phyloP scores from a whole-genome alignment of 257 asterid genomes.

The Cynanchum wilfordii region DNA sequence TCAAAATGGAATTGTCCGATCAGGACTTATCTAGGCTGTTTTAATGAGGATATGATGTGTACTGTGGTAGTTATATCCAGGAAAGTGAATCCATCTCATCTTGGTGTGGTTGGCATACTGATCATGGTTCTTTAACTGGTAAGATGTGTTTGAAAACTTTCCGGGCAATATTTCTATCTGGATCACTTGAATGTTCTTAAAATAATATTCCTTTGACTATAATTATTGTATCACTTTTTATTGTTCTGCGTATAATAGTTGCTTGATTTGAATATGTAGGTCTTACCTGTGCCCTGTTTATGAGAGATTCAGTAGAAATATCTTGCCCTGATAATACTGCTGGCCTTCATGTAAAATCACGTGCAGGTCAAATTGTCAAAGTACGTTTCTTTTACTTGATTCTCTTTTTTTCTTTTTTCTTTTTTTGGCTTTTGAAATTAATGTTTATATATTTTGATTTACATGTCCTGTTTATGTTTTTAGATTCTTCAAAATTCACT shows the following conservation, averaged over 20 bases:
- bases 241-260: constrained; percentile 18
- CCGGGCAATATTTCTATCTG: neutral
- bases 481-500: neutral
- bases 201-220: neutral
- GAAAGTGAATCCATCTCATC: constrained; percentile 58
- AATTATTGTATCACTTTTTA: constrained; percentile 1
- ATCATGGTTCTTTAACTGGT: constrained; percentile 94
- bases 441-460: neutral
- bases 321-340: constrained; percentile 73
- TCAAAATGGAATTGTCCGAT: neutral
- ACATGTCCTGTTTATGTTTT: neutral
- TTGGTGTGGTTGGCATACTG: constrained; percentile 99
- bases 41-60: constrained; percentile 13
- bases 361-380: constrained; percentile 77
- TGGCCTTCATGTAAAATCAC: constrained; percentile 83
- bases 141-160: constrained; percentile 18
- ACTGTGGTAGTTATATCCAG: constrained; percentile 34
- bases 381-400: constrained; percentile 49
- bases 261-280: constrained; percentile 45
- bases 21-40: neutral
- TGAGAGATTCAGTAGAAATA: constrained; percentile 52
- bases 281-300: constrained; percentile 77
- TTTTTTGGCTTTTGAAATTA: neutral
- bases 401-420: neutral
- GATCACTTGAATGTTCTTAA: neutral